These are phyloP conservation scores for Xylariomycetidae sp. DNA, from an alignment of 2,329 filamentous ascomycete genomes.

Conservation along the genomic window DNA sequence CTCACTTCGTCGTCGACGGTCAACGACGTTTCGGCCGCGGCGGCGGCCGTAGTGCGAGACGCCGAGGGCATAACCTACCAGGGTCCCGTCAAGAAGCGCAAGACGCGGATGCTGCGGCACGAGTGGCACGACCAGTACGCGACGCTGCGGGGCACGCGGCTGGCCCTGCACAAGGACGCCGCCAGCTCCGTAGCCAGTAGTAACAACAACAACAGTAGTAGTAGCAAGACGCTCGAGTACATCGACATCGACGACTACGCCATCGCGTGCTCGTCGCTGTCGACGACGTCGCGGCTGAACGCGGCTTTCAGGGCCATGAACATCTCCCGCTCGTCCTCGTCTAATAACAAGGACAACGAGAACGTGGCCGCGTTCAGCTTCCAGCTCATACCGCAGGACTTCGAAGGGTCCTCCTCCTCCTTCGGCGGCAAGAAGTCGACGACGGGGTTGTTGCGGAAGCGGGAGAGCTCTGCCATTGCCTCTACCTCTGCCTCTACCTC, in stretches of 20 bases:
- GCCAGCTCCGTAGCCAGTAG: constrained; percentile 25
- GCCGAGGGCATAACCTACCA: constrained; percentile 61
- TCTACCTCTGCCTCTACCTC: constrained; percentile 3
- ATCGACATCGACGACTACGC: constrained; percentile 88
- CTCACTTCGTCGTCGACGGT: constrained; percentile 39
- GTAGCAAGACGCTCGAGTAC: constrained; percentile 64
- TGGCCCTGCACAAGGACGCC: constrained; percentile 70
- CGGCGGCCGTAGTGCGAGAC: constrained; percentile 28
- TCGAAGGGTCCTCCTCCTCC: no score
- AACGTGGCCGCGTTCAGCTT: constrained; percentile 69
- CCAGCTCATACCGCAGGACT: constrained; percentile 72
- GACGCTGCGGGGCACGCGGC: constrained; percentile 70
- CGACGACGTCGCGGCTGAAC: constrained; percentile 73
- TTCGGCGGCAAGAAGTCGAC: constrained; percentile 32
- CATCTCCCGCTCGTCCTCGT: no score
- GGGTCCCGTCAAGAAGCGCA: constrained; percentile 92
- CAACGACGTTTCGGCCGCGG: constrained; percentile 30
- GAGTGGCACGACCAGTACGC: constrained; percentile 95
- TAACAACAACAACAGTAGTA: no score
- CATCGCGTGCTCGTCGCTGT: constrained; percentile 75
- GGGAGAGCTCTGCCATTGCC: no score
- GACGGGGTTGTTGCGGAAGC: constrained; percentile 43
- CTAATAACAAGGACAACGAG: neutral
- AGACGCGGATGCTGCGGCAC: constrained; percentile 80
- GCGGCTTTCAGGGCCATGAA: constrained; percentile 81